Evolutionary conservation across 2,329 filamentous ascomycete species (phyloP).

Genomic region (Macroventuria anomochaeta): DNA sequence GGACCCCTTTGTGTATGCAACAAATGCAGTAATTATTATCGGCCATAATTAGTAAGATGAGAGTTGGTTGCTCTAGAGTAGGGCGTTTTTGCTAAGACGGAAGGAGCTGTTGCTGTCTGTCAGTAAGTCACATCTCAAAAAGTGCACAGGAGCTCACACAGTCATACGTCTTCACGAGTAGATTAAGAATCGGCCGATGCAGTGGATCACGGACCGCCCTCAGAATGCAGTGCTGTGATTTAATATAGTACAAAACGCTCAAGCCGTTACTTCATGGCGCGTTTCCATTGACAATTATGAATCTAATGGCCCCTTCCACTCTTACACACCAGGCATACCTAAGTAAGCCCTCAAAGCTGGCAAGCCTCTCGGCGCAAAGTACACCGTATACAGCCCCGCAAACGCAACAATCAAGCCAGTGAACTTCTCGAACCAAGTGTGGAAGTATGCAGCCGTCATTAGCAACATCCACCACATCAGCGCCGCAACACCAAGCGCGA

Average conservation of each 20-base stretch:
- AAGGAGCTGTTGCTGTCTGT: too few relatives aligned
- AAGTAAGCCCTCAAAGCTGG: slow-evolving; percentile 52
- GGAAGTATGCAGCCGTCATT: slow-evolving; percentile 98
- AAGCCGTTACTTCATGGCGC: background rate
- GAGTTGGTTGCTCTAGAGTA: too few relatives aligned
- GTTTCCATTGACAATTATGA: background rate
- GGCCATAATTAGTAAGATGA: too few relatives aligned
- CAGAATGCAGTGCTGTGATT: too few relatives aligned
- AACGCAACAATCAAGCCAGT: slow-evolving; percentile 59
- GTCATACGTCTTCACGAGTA: too few relatives aligned
- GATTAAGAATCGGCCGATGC: too few relatives aligned
- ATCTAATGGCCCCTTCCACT: background rate
- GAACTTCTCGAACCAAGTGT: slow-evolving; percentile 96
- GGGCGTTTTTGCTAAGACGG: too few relatives aligned
- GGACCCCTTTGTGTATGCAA: too few relatives aligned
- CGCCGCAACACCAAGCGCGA: slow-evolving; percentile 64
- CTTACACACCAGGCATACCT: slow-evolving; percentile 56
- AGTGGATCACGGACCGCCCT: too few relatives aligned
- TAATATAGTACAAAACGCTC: background rate
- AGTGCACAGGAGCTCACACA: too few relatives aligned
- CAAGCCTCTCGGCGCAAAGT: slow-evolving; percentile 56
- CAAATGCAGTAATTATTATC: too few relatives aligned
- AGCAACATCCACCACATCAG: slow-evolving; percentile 94
- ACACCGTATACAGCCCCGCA: slow-evolving; percentile 53
- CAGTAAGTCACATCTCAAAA: too few relatives aligned